Base-by-base conservation (phyloP, 768 basidiomycete genomes). In the Naganishia onofrii region DNA sequence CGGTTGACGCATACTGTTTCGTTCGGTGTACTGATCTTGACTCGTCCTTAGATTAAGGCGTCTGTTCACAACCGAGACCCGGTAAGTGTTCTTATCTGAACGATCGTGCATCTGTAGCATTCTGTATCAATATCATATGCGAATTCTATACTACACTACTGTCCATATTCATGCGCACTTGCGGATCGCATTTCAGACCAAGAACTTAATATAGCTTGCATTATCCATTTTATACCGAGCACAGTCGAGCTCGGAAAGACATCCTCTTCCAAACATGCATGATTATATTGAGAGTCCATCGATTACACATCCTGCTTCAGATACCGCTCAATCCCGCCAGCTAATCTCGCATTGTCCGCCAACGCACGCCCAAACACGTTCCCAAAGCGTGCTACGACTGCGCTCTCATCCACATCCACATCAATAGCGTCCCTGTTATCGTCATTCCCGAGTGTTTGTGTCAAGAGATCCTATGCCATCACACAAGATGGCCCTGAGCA, bases 391-490 rank as follows among this genome's bases (percentile, higher is more conserved):
- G 65, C 48, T 36, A 52, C 42, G 58, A 56, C 12, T 1, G 60
- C 63, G 26, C 64, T 51, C 53, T 70, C 60, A 51, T 70, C 69
- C 2, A 55, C 52, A 54, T 64, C 60, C 21, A 54, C 52, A 38
- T 58, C 52, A n/a, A 65, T 65, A n/a, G 54, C 58, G 52, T 64
- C 51, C 34, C 29, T 12, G 13, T 53, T 23, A 6, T 53, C 48
- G 7, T 64, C 60, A 28, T 55, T 36, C 32, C 31, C n/a, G 0
- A 70, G 23, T 13, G 36, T 70, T n/a, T 53, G 36, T 63, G 44
- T 13, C 21, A 60, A 12, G 13, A 36, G 31, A 26, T 64, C 21
- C 55, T 69, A 15, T 53, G 28, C 2, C 15, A 36, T 26, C 31
- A 38, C 26, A 23, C 32, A 31, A 42, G 12, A 36, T 36, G 34